phyloP scores from a whole-genome alignment of 805 yeast species.

The Wickerhamiella dianesei region DNA sequence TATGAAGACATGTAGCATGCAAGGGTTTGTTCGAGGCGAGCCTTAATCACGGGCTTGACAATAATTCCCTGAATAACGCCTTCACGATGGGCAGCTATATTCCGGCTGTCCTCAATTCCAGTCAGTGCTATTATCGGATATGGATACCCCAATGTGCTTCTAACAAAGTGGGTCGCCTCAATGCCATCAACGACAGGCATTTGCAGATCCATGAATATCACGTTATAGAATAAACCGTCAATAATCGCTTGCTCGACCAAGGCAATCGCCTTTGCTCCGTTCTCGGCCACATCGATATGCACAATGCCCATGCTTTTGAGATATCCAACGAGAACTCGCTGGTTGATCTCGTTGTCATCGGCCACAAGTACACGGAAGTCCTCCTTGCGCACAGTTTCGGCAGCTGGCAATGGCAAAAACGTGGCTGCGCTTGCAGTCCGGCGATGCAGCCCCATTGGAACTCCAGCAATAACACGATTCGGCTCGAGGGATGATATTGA shows the following conservation, averaged over 20 bases:
- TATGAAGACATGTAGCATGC: slow-evolving; percentile 1
- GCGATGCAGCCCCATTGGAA: background rate
- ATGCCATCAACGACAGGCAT: slow-evolving; percentile 23
- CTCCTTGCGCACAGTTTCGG: slow-evolving; percentile 1
- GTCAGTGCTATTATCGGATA: slow-evolving; percentile 87
- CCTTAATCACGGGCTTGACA: slow-evolving; percentile 64
- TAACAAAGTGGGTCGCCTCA: slow-evolving; percentile 33
- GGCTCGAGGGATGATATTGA: background rate
- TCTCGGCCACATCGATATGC: slow-evolving; percentile 63
- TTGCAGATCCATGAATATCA: slow-evolving; percentile 23
- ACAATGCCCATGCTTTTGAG: slow-evolving; percentile 60
- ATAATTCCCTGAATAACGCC: slow-evolving; percentile 83
- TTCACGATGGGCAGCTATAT: slow-evolving; percentile 60
- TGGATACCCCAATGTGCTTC: slow-evolving; percentile 44
- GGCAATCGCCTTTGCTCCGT: slow-evolving; percentile 80
- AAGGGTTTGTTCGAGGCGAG: slow-evolving; percentile 3
- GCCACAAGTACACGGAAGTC: slow-evolving; percentile 55
- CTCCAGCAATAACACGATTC: background rate
- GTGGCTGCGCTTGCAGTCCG: background rate
- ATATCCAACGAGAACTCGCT: slow-evolving; percentile 80
- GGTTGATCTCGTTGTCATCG: slow-evolving; percentile 83
- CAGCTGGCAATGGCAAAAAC: background rate
- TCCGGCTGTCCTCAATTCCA: slow-evolving; percentile 83
- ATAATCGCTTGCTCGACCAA: slow-evolving; percentile 38
- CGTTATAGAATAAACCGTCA: slow-evolving; percentile 25